Percentiles rank a stretch among this genome's conserved stretches.
Evolutionary conservation across 2,329 filamentous ascomycete genomes (phyloP).

Genomic region (Monilinia fructigena): DNA sequence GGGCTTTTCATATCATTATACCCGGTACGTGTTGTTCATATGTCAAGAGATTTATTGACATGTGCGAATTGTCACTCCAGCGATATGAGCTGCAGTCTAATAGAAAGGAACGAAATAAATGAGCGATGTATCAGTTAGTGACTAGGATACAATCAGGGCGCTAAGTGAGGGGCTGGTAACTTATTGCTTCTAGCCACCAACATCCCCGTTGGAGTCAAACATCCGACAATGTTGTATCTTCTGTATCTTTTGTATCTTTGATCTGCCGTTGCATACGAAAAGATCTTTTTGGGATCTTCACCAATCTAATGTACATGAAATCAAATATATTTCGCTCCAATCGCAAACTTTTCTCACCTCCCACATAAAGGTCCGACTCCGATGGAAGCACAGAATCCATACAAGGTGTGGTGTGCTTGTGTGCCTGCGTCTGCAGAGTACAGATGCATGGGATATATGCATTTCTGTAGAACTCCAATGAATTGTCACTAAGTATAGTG

Average conservation of each 20-base stretch:
- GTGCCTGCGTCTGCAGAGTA: slow-evolving; percentile 22
- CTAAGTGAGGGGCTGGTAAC: neutral
- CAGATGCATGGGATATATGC: slow-evolving; percentile 13
- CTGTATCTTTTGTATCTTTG: neutral
- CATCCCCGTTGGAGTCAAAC: neutral
- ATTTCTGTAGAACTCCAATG: slow-evolving; percentile 3
- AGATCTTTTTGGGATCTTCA: slow-evolving; percentile 8
- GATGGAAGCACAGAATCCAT: slow-evolving; percentile 9
- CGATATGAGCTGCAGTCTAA: slow-evolving; percentile 9
- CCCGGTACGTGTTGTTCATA: slow-evolving; percentile 3
- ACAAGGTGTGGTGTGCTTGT: slow-evolving; percentile 15
- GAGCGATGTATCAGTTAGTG: neutral
- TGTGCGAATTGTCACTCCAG: slow-evolving; percentile 5
- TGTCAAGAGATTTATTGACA: neutral
- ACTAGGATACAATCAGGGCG: neutral
- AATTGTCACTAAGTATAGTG: neutral
- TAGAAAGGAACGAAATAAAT: neutral
- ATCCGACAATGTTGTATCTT: slow-evolving; percentile 12
- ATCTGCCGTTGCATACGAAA: slow-evolving; percentile 1
- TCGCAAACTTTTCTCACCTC: neutral
- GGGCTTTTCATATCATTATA: neutral
- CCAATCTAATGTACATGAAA: slow-evolving; percentile 4
- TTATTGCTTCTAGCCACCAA: slow-evolving; percentile 1
- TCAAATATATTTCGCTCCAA: slow-evolving; percentile 1
- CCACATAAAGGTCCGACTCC: neutral